Evolutionary conservation across 2,329 filamentous ascomycete genomes (phyloP), one percentile per base, ranked within the genome.

Genomic region (Fusarium xyrophilum): DNA sequence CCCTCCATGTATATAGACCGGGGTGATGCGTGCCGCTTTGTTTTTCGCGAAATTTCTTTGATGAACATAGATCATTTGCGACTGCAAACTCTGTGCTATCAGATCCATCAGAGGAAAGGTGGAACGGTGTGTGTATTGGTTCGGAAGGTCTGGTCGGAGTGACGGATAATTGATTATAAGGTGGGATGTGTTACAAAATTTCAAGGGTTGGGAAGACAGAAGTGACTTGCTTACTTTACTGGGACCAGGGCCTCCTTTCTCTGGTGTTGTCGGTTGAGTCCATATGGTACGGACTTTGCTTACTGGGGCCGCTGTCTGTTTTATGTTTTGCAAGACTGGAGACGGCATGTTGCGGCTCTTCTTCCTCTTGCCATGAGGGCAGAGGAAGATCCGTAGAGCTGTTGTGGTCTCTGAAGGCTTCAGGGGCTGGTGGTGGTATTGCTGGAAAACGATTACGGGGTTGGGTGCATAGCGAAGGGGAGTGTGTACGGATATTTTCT

Each of bases 11-110:
- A 39, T 53, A 46, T 69, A 57, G 69, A 58, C 63, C 30, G 70
- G 65, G 59, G 51, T 65, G 57, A 70, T 71, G 68, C 60, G 67
- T 73, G 72, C 76, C 69, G 73, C 67, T 63, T 46, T 69, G 64
- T 71, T 72, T 70, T 73, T 60, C 61, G 67, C 64, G 62, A 63
- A 67, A 74, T 76, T 76, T 78, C 76, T 79, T 82, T 78, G 78
- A 79, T 72, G 75, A 79, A 79, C 76, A 82, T 82, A 82, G 79
- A 82, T 74, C 76, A 78, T 80, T 76, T 80, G 77, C 76, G 76
- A 75, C 81, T 80, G 81, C 78, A 79, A 74, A 81, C 71, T 77
- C 80, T 79, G 75, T 78, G 79, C 77, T 79, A 77, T 81, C 72
- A 75, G 74, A 76, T 77, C 72, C 79, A 79, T 78, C 76, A 70